Percentiles rank a stretch among this genome's conserved stretches.
Evolutionary conservation across 1,284 basidiomycete genomes (phyloP).

Genomic region (Ceratobasidium sp.): DNA sequence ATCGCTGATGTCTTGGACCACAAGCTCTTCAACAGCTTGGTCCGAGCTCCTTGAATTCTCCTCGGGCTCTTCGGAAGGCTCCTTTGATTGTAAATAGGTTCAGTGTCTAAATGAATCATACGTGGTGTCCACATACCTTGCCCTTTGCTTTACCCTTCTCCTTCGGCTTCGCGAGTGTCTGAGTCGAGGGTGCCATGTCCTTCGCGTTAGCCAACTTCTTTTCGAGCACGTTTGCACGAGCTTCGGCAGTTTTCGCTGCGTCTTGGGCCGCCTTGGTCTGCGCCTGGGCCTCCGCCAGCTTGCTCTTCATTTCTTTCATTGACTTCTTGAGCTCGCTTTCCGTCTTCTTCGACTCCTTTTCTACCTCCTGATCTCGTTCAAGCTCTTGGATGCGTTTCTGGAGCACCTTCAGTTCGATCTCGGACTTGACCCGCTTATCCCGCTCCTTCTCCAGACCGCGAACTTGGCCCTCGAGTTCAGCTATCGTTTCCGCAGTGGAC

Average conservation of each 20-base stretch:
- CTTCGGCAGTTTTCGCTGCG: background rate
- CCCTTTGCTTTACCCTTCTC: conserved; percentile 11
- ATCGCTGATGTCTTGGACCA: conserved; percentile 6
- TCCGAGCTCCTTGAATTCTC: conserved; percentile 17
- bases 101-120: background rate
- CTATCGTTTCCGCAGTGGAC: background rate
- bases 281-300: conserved; percentile 8
- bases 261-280: conserved; percentile 16
- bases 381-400: conserved; percentile 20
- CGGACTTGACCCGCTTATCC: conserved; percentile 24
- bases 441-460: conserved; percentile 28
- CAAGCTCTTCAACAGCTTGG: conserved; percentile 30
- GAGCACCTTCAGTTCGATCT: conserved; percentile 12
- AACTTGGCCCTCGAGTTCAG: conserved; percentile 13
- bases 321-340: conserved; percentile 22
- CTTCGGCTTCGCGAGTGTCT: background rate
- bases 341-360: conserved; percentile 8
- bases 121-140: background rate
- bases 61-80: conserved; percentile 3
- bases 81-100: background rate
- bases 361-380: background rate
- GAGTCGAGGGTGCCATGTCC: background rate
- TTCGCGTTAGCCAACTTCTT: conserved; percentile 14
- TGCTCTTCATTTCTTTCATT: conserved; percentile 20
- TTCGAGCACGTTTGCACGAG: background rate